A percentile compares a stretch with the other conserved stretches of the same genome.
Evolutionary conservation across 352 stramenopile species (phyloP).

Genomic region (Pythium insidiosum): DNA sequence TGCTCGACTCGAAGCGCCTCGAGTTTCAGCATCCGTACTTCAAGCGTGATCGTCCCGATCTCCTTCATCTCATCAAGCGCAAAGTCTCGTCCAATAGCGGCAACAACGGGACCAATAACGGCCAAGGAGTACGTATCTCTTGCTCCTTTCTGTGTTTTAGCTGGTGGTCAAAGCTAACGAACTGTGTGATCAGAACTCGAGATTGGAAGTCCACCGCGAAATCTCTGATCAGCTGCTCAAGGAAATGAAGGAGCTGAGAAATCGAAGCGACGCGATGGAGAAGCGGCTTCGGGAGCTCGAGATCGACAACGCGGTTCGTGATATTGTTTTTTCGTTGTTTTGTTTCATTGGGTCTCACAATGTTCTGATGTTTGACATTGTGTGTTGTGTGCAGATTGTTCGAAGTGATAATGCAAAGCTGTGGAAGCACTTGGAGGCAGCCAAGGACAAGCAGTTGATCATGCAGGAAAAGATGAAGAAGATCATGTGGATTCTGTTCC

Average conservation of each 20-base stretch:
- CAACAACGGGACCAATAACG: slow-evolving; percentile 22
- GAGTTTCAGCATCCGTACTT: slow-evolving; percentile 93
- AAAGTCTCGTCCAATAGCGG: slow-evolving; percentile 59
- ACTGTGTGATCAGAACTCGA: slow-evolving; percentile 34
- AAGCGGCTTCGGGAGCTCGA: slow-evolving; percentile 79
- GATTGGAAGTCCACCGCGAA: slow-evolving; percentile 60
- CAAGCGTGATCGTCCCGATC: slow-evolving; percentile 73
- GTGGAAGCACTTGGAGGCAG: slow-evolving; percentile 79
- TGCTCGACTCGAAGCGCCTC: slow-evolving; percentile 88
- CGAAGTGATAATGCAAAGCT: slow-evolving; percentile 84
- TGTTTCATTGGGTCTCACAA: too few species aligned
- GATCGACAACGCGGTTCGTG: slow-evolving; percentile 74
- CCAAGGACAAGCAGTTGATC: slow-evolving; percentile 84
- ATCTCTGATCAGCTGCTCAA: slow-evolving; percentile 73
- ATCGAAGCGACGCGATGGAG: slow-evolving; percentile 84
- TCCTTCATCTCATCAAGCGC: slow-evolving; percentile 85
- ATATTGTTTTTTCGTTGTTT: too few species aligned
- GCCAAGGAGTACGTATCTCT: slow-evolving; percentile 29
- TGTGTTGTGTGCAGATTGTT: slow-evolving; percentile 43
- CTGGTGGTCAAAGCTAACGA: background rate
- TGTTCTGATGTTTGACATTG: too few species aligned
- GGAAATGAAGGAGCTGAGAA: slow-evolving; percentile 79
- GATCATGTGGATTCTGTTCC: slow-evolving; percentile 88
- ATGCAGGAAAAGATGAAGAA: slow-evolving; percentile 91
- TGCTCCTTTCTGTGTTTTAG: slow-evolving; percentile 36